Evolutionary conservation across 805 yeast species (phyloP).

Genomic region (Metschnikowia orientalis): DNA sequence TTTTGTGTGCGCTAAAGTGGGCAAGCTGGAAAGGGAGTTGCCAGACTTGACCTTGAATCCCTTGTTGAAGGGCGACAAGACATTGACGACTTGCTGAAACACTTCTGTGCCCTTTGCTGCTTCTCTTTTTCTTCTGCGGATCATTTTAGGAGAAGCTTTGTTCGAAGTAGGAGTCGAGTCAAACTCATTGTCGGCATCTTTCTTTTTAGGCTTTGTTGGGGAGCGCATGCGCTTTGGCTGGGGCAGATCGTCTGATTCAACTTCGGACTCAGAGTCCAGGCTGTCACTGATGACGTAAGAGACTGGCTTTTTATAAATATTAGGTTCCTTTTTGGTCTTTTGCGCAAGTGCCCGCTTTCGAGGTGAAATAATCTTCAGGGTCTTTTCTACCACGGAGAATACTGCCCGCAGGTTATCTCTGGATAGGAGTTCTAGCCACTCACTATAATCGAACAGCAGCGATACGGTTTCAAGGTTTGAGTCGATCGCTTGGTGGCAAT

Average conservation of each 20-base stretch:
- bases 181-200: conserved; percentile 6
- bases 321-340: conserved; percentile 3
- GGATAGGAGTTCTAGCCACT: conserved; percentile 20
- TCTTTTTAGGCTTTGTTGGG: no score
- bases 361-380: conserved; percentile 17
- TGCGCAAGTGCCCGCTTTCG: conserved; percentile 5
- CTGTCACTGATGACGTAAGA: conserved; percentile 6
- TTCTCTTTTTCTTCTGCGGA: conserved; percentile 1
- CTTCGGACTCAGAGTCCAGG: conserved; percentile 5
- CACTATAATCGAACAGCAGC: conserved; percentile 37
- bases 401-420: conserved; percentile 10
- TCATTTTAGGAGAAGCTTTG: conserved; percentile 6
- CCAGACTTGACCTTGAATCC: conserved; percentile 25
- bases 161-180: conserved; percentile 1
- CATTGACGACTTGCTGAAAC: conserved; percentile 16
- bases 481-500: conserved; percentile 43
- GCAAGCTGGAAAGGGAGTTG: conserved; percentile 17
- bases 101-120: conserved; percentile 8
- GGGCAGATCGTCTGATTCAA: conserved; percentile 1
- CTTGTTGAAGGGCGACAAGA: conserved; percentile 21
- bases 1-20: conserved; percentile 17
- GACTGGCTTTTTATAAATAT: neutral
- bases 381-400: conserved; percentile 10
- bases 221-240: no score
- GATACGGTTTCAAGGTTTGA: conserved; percentile 30